Percentiles rank a stretch among this genome's conserved stretches.
Conservation (phyloP, 2,329 filamentous ascomycete species). For the Colletotrichum spaethianum region DNA sequence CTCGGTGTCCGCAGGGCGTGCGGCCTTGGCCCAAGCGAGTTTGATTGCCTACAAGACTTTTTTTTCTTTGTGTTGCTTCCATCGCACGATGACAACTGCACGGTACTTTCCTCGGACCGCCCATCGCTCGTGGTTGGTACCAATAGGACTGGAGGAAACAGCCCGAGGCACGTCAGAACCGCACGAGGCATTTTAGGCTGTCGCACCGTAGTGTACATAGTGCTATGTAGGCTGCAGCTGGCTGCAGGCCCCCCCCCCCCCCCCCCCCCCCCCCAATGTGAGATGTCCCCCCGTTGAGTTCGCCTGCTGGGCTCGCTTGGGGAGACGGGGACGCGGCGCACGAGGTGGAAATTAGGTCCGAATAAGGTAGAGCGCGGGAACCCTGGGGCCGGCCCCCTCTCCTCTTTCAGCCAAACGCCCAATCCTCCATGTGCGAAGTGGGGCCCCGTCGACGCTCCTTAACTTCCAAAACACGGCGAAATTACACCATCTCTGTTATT, state of each 20-base stretch:
- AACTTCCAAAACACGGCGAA: slow-evolving; percentile 27
- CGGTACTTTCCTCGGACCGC: not conserved
- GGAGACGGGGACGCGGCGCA: not conserved
- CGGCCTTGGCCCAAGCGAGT: slow-evolving; percentile 14
- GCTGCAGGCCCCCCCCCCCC: too few relatives aligned
- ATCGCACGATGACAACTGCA: not conserved
- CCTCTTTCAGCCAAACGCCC: slow-evolving; percentile 12
- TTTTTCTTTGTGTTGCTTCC: too few relatives aligned
- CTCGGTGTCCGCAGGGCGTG: not conserved
- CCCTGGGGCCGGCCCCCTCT: not conserved
- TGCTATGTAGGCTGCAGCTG: not conserved
- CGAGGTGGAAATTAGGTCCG: slow-evolving; percentile 34
- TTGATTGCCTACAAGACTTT: slow-evolving; percentile 2
- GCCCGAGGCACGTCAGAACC: not conserved
- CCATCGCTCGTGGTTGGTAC: not conserved
- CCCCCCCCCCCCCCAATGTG: too few relatives aligned
- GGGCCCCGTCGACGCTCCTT: slow-evolving; percentile 9
- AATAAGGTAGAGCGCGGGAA: slow-evolving; percentile 24
- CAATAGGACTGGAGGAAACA: slow-evolving; percentile 1
- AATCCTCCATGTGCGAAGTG: slow-evolving; percentile 1
- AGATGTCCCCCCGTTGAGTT: not conserved
- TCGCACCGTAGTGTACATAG: too few relatives aligned
- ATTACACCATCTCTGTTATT: slow-evolving; percentile 12
- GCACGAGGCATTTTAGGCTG: slow-evolving; percentile 2
- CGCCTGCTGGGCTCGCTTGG: not conserved